A percentile compares a stretch with the other conserved stretches of the same genome.
Conservation (phyloP, 2,329 filamentous ascomycete genomes). For the Dichotomopilus funicola region DNA sequence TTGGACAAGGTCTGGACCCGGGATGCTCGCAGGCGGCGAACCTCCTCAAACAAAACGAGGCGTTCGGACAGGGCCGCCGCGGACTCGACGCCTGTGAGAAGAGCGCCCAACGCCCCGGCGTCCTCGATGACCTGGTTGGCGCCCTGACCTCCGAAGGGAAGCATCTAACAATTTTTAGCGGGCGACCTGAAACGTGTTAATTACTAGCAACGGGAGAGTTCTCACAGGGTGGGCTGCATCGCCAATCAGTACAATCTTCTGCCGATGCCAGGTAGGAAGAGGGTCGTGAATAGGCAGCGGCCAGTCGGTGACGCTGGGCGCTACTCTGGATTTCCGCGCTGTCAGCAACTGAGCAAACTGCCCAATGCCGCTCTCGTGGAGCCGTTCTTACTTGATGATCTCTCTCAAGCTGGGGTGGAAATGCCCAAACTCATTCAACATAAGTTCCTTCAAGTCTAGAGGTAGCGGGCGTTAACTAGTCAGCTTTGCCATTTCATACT, state of each 20-base stretch:
- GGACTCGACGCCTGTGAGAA: neutral
- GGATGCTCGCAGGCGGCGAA: neutral
- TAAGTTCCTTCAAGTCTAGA: neutral
- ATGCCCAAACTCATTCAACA: neutral
- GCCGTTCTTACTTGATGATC: neutral
- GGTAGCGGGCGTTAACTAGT: neutral
- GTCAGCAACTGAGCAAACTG: neutral
- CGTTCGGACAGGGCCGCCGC: neutral
- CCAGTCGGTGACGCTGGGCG: neutral
- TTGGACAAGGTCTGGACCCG: neutral
- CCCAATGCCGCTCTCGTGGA: neutral
- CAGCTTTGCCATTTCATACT: neutral
- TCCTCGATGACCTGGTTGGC: neutral
- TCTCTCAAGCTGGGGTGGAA: neutral
- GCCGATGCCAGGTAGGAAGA: neutral
- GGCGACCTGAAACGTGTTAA: neutral
- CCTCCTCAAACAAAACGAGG: neutral
- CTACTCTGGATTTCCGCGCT: neutral
- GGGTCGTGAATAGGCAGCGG: neutral
- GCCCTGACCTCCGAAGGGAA: neutral
- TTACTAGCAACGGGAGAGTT: neutral
- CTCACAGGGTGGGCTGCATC: neutral
- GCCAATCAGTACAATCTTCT: neutral
- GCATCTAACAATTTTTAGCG: neutral
- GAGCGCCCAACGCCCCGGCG: neutral